Evolutionary conservation across 495 filamentous ascomycete genomes (phyloP), one percentile per base, ranked within the genome.

Genomic region (Xylaria cubensis): DNA sequence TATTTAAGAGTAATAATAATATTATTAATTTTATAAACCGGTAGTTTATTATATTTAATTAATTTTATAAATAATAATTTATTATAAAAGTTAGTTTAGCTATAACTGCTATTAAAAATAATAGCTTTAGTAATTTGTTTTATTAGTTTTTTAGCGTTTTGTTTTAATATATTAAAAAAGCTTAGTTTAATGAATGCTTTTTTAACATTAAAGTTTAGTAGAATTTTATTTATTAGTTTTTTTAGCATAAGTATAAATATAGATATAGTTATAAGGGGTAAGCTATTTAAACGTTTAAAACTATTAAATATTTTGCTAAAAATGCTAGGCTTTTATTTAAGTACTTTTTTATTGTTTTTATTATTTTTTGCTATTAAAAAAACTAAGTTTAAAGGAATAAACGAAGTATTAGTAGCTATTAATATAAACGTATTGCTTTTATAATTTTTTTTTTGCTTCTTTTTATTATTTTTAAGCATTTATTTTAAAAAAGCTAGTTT

Each of bases 51-150:
- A 55, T 55, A 48, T 19, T 48, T 48, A 19, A 48, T 6, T 48
- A 41, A 4, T 42, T 62, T 62, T 21, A 41, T 62, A 62, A 62
- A 62, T 9, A 62, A 62, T 17, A 41, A n/a, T 62, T 9, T 62
- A 41, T 62, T 41, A 42, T 24, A 21, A 41, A 42, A 62, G 13
- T 41, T 62, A 39, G 34, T 62, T 62, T 39, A 39, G 7, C 34
- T 62, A 21, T 41, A 62, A 10, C 58, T 41, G 10, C 7, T 62
- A 41, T 62, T 62, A 21, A 62, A 62, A 42, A 62, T 8, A 9
- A 62, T 62, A 41, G 6, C 41, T 24, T 26, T 42, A 39, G 21
- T 2, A 10, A 62, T 19, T 41, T 62, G 13, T 24, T 62, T 39
- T 62, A 62, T 62, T 5, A 62, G 34, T n/a, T 62, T 41, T 62